Evolutionary conservation across 352 stramenopile species (phyloP), one percentile per base, ranked within the genome.

Genomic region (Phytopythium vexans): DNA sequence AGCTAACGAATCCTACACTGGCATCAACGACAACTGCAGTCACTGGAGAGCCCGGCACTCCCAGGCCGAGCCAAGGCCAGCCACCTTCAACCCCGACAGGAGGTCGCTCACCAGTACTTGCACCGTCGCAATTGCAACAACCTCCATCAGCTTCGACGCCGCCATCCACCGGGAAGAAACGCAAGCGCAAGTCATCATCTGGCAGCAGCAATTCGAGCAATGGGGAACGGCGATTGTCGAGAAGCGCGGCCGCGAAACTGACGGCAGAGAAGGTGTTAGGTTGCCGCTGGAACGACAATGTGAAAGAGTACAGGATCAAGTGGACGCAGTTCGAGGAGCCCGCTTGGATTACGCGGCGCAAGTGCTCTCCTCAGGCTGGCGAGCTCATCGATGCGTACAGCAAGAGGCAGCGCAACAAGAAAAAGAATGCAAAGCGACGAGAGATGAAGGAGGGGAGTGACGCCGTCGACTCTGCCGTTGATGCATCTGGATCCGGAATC

Each of bases 261-360:
- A 39, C 49, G 5, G 66, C 71, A 8, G 52, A 74, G 11, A 39
- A 65, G 41, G 67, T 85, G 21, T 34, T 82, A 36, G 48, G 38
- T 8, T 39, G 58, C 21, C 68, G 74, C 14, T 54, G 47, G 1
- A 58, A 51, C 12, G 57, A 52, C 21, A 63, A 14, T 0, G 32
- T 49, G 14, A 72, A 51, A 33, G 70, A 79, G 46, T 85, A 67
- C 53, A 47, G 63, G 7, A 63, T 85, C 52, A 45, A 69, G 39
- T 82, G 66, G 69, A 27, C 51, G 54, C 63, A 51, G 21, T 12
- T 64, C 3, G 14, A 15, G 1, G 21, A 41, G 14, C 66, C 69
- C 6, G 44, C 61, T 6, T 85, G 74, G 74, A 70, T 82, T 32
- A 7, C 56, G 9, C 60, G 66, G 3, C 62, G 63, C 2, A 73